Evolutionary conservation across 2,329 filamentous ascomycete genomes (phyloP), one percentile per base, ranked within the genome.

Genomic region (Colletotrichum phormii): DNA sequence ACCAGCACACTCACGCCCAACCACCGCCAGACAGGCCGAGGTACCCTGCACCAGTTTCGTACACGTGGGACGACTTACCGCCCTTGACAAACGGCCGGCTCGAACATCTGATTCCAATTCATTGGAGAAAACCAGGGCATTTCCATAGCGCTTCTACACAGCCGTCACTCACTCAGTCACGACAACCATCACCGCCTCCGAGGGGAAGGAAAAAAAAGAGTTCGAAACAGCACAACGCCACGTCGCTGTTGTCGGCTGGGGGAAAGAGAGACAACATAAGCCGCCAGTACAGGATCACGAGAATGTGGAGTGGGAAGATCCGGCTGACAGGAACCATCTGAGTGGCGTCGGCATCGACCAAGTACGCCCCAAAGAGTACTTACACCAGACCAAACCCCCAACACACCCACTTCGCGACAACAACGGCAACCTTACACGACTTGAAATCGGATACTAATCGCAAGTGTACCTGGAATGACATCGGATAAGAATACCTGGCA

Each of bases 21-120:
- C 71, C 71, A 73, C 67, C 71, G 29, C 71, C 29, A 67, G 37
- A 51, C 60, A 54, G 62, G 57, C 60, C 70, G 70, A 72, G 55
- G 70, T 64, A 60, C 68, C 60, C 60, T 72, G 60, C 61, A 57
- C 64, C 67, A 37, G 11, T 42, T 46, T 67, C 49, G 57, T 67
- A 73, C 71, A 73, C 71, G 71, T 73, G 71, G 71, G 63, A 71
- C 71, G 63, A 72, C 57, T 73, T 68, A 72, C 66, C 66, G 70
- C 70, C 70, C 63, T n/a, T 61, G 67, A 29, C 67, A 73, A 59
- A 62, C 57, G 33, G 62, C 31, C 54, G 33, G 7, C 63, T 61
- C 42, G 3, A 68, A 33, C 66, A 29, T 42, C 53, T 31, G 33
- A 64, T 53, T 22, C 6, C 13, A 26, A 42, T 33, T 63, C 31